Base-by-base conservation (phyloP, 202 grass and related monocot species). In the Saccharum hybrid region DNA sequence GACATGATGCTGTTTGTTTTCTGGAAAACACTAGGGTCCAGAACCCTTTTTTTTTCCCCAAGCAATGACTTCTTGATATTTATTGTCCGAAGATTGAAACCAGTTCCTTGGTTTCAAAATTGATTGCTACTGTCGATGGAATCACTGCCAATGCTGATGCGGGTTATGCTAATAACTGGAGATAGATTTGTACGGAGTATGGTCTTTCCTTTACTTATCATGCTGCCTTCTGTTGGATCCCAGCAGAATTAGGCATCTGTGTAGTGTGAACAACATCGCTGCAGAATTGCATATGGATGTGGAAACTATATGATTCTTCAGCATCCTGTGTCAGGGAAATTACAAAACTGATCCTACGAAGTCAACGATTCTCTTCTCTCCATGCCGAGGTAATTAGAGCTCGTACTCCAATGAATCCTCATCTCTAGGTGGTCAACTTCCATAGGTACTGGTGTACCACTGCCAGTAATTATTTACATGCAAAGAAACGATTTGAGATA, bases 281-380 rank as follows among this genome's bases (percentile, higher is more conserved):
- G 15, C 54, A 57, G 54, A 57, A 21, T 48, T 48, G 45, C 45
- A 48, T 48, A 18, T 56, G 71, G 68, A 83, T 83, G 69, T 87
- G 11, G 26, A 71, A 75, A 62, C 19, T 57, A 26, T 22, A 19
- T 42, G 36, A 22, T 79, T 46, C 70, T 57, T 46, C 69, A 63
- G 68, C 26, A 80, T 65, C 75, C 9, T n/a, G 66, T 80, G 81
- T 19, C 34, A 49, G 80, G 52, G 63, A 71, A 76, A 54, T 30
- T 76, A 28, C 52, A 56, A 37, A 63, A 40, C 1, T 67, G 33
- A 81, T 68, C 5, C 49, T 66, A 38, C 41, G 5, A 78, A 48
- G 84, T 87, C 88, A 90, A 90, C 64, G 43, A 84, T 76, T 76
- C 74, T 63, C 88, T 80, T 37, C 39, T 54, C 75, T 76, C 88